Percentiles rank a stretch among this genome's conserved stretches.
These are phyloP conservation scores for Sporothrix brunneoviolacea DNA, from an alignment of 2,329 filamentous ascomycete genomes.

Conservation along the genomic window DNA sequence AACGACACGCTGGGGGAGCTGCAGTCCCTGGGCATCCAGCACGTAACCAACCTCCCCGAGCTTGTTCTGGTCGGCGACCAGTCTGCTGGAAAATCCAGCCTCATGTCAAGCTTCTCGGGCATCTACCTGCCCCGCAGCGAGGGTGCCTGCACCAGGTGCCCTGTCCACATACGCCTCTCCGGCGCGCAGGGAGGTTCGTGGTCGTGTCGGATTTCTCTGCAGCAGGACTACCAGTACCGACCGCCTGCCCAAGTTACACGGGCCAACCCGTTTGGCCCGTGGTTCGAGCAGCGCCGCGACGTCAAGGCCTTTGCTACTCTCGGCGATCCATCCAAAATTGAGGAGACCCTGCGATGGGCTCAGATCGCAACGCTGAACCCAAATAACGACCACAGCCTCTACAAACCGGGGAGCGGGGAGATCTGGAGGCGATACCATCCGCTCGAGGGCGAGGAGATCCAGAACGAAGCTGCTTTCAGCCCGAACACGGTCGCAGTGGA, in stretches of 20 bases:
- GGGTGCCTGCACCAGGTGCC: slow-evolving; percentile 73
- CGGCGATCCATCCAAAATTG: slow-evolving; percentile 54
- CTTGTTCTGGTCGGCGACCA: slow-evolving; percentile 82
- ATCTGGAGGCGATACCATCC: slow-evolving; percentile 13
- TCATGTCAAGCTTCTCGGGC: slow-evolving; percentile 59
- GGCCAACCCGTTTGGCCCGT: slow-evolving; percentile 56
- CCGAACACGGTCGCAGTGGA: slow-evolving; percentile 75
- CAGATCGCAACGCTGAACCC: slow-evolving; percentile 74
- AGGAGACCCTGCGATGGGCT: slow-evolving; percentile 63
- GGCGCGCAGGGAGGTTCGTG: slow-evolving; percentile 45
- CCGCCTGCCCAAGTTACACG: slow-evolving; percentile 33
- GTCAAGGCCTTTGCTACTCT: slow-evolving; percentile 58
- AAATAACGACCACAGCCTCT: slow-evolving; percentile 42
- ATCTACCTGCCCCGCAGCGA: slow-evolving; percentile 65
- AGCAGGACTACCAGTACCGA: slow-evolving; percentile 48
- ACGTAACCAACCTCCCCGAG: slow-evolving; percentile 65
- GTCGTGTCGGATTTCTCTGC: slow-evolving; percentile 61
- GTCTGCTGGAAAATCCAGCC: slow-evolving; percentile 70
- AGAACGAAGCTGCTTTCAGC: slow-evolving; percentile 61
- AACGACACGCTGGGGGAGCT: slow-evolving; percentile 63
- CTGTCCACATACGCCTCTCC: slow-evolving; percentile 69
- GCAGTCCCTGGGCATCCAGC: slow-evolving; percentile 64
- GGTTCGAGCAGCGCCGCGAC: slow-evolving; percentile 45
- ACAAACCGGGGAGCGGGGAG: slow-evolving; percentile 38
- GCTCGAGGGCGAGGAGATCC: slow-evolving; percentile 23